Evolutionary conservation across 306 rosid genomes (phyloP).

Genomic region (Alnus glutinosa): DNA sequence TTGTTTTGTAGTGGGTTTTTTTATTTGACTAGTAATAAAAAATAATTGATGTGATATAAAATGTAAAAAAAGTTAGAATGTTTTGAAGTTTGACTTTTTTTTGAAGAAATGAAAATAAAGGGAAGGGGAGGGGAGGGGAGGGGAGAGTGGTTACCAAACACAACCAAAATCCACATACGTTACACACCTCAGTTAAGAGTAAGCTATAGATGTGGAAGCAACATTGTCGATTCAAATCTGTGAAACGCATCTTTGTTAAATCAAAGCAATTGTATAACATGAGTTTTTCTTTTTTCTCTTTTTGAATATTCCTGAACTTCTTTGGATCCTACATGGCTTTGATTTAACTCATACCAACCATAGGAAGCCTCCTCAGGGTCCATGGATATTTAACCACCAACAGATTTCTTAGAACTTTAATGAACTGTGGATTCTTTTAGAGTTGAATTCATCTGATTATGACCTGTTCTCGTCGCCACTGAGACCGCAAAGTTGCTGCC

Average conservation of each 20-base stretch:
- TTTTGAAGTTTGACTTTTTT: no score
- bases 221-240: not conserved
- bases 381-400: not conserved
- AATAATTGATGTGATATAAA: no score
- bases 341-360: not conserved
- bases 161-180: not conserved
- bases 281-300: not conserved
- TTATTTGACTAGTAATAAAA: no score
- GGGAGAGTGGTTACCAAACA: no score
- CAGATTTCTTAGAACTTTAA: not conserved
- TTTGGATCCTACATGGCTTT: not conserved
- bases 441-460: not conserved
- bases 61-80: no score
- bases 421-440: not conserved
- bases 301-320: not conserved
- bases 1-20: no score
- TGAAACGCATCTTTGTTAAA: not conserved
- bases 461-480: slow-evolving; percentile 89
- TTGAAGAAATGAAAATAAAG: no score
- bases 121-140: no score
- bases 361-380: not conserved
- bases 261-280: not conserved
- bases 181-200: not conserved
- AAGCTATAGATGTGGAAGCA: not conserved
- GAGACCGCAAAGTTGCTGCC: slow-evolving; percentile 80